Conservation (phyloP, 75 land plant species). For the Azolla pinnata region DNA sequence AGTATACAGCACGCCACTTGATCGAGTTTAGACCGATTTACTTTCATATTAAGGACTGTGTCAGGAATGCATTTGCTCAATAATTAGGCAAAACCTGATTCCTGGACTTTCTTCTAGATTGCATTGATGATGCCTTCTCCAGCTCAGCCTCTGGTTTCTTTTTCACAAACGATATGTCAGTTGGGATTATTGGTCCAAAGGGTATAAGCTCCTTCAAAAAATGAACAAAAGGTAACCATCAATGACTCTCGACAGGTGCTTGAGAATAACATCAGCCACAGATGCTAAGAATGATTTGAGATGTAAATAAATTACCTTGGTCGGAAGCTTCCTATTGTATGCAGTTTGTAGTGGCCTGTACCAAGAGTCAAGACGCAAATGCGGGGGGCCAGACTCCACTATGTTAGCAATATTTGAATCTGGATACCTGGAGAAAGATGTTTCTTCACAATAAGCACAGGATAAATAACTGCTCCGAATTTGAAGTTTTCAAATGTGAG, state of each 20-base stretch:
- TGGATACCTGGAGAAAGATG: constrained; percentile 8
- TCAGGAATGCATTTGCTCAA: background rate
- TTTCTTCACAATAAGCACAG: no score
- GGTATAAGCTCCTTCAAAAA: background rate
- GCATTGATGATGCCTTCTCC: background rate
- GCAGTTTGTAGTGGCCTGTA: constrained; percentile 20
- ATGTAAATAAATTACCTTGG: constrained; percentile 16
- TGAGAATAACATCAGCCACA: background rate
- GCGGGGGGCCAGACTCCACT: constrained; percentile 23
- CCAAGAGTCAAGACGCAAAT: constrained; percentile 27
- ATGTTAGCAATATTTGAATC: constrained; percentile 14
- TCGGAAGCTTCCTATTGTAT: constrained; percentile 23
- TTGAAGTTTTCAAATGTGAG: no score
- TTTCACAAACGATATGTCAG: background rate
- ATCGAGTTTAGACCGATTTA: background rate
- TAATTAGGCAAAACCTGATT: background rate
- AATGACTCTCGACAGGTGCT: background rate
- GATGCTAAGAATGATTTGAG: background rate
- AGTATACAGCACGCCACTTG: background rate
- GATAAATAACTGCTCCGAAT: no score
- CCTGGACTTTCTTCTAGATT: background rate
- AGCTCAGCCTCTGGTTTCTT: background rate
- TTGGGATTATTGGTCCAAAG: constrained; percentile 3
- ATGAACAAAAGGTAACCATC: background rate
- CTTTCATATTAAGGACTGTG: no score